Base-by-base conservation (phyloP, 306 rosid genomes). In the Vachellia pachyceras region DNA sequence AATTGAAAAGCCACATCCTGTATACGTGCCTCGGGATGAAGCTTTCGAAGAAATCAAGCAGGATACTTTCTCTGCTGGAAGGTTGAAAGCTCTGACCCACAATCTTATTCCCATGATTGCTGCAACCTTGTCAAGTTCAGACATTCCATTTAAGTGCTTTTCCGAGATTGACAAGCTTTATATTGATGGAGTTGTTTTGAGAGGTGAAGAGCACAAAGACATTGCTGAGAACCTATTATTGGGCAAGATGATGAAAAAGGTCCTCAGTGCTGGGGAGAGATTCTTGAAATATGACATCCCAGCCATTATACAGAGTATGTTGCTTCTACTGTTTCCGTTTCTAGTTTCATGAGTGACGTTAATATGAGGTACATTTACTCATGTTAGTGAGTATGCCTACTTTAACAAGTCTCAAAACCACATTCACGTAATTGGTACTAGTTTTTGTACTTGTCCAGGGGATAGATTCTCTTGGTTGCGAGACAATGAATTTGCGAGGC, bases 1-100 rank as follows among this genome's bases (percentile, higher is more conserved):
- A 88, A 84, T 95, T 25, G 98, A 95, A 44, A 95, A 95, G 92
- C 99, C 99, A 25, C 92, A 89, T 76, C 98, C 99, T n/a, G 92
- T 95, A 7, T 95, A 93, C 67, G 99, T 95, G 75, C 99, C 99
- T 3, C 87, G 99, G 14, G 98, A 93, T 78, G 98, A 95, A 86
- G 89, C 96, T 70, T 95, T 95, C 79, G 98, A 91, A 68, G 98
- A 95, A 88, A 91, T 91, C 67, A 95, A 93, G 81, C 97, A 93
- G 84, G 55, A 85, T 65, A 88, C 96, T 47, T 95, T 95, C 87
- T 87, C 97, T 13, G 88, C 94, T 42, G 98, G 99, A 70, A 91
- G 94, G 86, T 84, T 93, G 90, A 95, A 93, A 84, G 97, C 98
- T 77, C 58, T 95, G 80, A 89, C 93, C 81, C 99, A 95, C 91